phyloP scores from a whole-genome alignment of 2,329 filamentous ascomycete species.

The Cercospora zeae-maydis region DNA sequence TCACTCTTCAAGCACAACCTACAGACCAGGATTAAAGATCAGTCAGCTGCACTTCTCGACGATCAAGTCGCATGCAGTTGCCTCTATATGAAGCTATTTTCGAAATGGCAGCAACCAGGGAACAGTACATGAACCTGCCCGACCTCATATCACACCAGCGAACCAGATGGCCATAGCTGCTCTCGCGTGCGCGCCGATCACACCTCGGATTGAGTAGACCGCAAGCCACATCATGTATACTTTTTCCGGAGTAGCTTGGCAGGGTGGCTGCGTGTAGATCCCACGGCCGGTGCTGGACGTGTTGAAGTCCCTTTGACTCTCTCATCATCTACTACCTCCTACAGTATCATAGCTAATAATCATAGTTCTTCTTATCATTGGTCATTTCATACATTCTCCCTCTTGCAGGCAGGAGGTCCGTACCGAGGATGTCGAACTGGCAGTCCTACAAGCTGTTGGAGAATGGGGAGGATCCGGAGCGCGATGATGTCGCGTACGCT shows the following conservation, averaged over 20 bases:
- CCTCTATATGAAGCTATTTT: not conserved
- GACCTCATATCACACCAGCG: not conserved
- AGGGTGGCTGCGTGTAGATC: constrained; percentile 1
- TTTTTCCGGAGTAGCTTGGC: constrained; percentile 8
- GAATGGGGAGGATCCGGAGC: constrained; percentile 17
- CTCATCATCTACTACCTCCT: not conserved
- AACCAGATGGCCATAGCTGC: not conserved
- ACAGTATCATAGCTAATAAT: too few species aligned
- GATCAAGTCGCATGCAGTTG: not conserved
- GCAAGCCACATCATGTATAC: constrained; percentile 9
- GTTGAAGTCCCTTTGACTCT: not conserved
- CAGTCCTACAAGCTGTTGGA: constrained; percentile 23
- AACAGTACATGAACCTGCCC: not conserved
- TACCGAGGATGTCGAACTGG: constrained; percentile 17
- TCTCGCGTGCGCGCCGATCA: constrained; percentile 1
- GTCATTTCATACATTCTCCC: not conserved
- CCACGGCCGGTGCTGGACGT: not conserved
- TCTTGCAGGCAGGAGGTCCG: not conserved
- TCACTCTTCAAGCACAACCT: not conserved
- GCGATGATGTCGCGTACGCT: not conserved
- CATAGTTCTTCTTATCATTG: not conserved
- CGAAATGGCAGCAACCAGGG: not conserved
- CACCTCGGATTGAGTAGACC: not conserved
- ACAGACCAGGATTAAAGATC: not conserved
- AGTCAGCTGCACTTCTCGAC: not conserved